Percentiles rank a stretch among this genome's conserved stretches.
These are phyloP conservation scores for Magnaporthiopsis incrustans DNA, from an alignment of 2,329 filamentous ascomycete genomes.

Conservation along the genomic window DNA sequence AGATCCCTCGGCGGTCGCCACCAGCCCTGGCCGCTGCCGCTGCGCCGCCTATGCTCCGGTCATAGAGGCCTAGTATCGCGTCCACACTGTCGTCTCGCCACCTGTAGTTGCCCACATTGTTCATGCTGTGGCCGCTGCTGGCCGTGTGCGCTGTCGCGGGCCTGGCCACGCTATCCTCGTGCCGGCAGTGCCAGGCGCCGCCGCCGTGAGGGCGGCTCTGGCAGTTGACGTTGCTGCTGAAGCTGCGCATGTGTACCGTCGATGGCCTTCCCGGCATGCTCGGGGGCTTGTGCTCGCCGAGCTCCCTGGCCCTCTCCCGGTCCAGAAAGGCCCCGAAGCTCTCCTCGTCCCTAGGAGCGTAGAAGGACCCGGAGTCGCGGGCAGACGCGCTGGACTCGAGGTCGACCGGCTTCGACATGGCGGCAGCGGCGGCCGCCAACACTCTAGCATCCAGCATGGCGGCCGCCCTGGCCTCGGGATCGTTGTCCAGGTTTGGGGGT, in stretches of 20 bases:
- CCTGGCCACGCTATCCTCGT: conserved; percentile 9
- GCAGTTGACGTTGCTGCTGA: not conserved
- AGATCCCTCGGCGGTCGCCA: conserved; percentile 17
- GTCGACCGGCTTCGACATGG: conserved; percentile 8
- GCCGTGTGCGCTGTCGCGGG: conserved; percentile 16
- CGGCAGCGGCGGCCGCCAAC: conserved; percentile 3
- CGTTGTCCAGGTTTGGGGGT: not conserved
- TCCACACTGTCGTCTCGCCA: conserved; percentile 22
- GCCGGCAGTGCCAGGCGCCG: not conserved
- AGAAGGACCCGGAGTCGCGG: conserved; percentile 18
- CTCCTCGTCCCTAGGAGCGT: conserved; percentile 10
- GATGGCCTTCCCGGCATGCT: not conserved
- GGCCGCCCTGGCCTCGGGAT: conserved; percentile 1
- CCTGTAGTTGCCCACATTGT: conserved; percentile 7
- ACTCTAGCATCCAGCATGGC: conserved; percentile 4
- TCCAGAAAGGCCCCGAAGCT: conserved; percentile 2
- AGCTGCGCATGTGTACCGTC: not conserved
- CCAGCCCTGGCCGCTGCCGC: conserved; percentile 6
- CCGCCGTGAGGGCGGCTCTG: not conserved
- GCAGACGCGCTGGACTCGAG: conserved; percentile 10
- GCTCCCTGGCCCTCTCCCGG: not conserved
- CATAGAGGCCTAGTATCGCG: conserved; percentile 22
- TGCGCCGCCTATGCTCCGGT: conserved; percentile 11
- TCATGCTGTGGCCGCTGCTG: conserved; percentile 5
- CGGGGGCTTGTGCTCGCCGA: conserved; percentile 6